Conservation (phyloP, 140 eudicot species). For the Flaveria floridana region DNA sequence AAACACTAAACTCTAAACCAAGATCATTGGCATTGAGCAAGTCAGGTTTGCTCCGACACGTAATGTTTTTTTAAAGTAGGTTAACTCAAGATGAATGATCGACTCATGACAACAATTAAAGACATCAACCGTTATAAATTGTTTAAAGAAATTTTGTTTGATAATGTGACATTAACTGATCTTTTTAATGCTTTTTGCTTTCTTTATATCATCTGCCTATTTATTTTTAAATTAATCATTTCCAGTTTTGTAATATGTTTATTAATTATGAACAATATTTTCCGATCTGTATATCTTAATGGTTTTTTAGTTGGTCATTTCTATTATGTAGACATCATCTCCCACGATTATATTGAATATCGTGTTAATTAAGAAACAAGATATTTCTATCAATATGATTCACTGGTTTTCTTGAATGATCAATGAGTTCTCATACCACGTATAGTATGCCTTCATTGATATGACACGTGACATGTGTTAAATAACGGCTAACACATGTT, state of each 20-base stretch:
- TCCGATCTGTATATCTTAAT: neutral
- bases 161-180: neutral
- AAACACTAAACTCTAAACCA: no score
- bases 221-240: no score
- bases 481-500: no score
- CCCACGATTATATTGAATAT: neutral
- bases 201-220: neutral
- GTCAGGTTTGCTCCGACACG: neutral
- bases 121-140: neutral
- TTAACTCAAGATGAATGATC: no score
- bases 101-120: no score
- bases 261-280: neutral
- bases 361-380: neutral
- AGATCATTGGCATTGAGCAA: no score
- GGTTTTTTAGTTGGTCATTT: neutral
- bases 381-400: neutral
- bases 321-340: neutral
- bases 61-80: no score
- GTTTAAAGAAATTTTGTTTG: neutral
- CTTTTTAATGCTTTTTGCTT: neutral
- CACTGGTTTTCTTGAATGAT: neutral
- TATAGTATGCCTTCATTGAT: neutral
- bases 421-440: neutral
- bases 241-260: no score
- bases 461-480: no score